A percentile compares a stretch with the other conserved stretches of the same genome.
Evolutionary conservation across 257 asterid species (phyloP).

Genomic region (Osmanthus fragrans): DNA sequence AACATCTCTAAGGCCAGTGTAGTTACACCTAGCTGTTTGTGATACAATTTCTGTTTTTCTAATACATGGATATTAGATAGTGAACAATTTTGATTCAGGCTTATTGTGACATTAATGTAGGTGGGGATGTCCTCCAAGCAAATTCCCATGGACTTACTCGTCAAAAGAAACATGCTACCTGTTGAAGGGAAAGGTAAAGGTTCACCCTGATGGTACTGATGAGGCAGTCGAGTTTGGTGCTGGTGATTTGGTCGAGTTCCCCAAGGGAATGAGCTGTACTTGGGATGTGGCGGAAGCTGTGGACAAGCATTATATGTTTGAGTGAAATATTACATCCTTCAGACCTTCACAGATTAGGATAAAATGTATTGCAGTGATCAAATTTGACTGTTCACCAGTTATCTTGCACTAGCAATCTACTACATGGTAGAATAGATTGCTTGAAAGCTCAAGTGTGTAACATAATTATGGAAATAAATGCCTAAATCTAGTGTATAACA

Average conservation of each 20-base stretch:
- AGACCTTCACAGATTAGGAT: not conserved
- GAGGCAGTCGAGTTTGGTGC: slow-evolving; percentile 59
- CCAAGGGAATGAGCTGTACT: slow-evolving; percentile 73
- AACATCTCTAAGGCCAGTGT: not conserved
- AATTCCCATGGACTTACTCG: slow-evolving; percentile 72
- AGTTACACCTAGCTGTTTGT: not conserved
- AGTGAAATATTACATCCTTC: slow-evolving; percentile 23
- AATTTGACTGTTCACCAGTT: not conserved
- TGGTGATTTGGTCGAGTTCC: slow-evolving; percentile 71
- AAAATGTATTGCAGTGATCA: not conserved
- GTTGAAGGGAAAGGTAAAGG: slow-evolving; percentile 67
- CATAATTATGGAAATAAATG: not conserved
- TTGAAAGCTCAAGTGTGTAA: not conserved
- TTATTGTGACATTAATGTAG: slow-evolving; percentile 21
- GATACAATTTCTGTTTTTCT: not conserved
- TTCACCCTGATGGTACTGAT: slow-evolving; percentile 54
- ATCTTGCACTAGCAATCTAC: not conserved
- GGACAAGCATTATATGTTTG: slow-evolving; percentile 67
- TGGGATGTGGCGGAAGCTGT: slow-evolving; percentile 72
- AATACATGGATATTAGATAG: not conserved
- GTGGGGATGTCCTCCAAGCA: slow-evolving; percentile 81
- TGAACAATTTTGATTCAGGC: not conserved
- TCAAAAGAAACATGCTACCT: slow-evolving; percentile 62
- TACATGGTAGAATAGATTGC: too few species aligned
- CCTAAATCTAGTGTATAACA: not conserved